Evolutionary conservation across 805 yeast genomes (phyloP), one percentile per base, ranked within the genome.

Genomic region (Metahyphopichia silvanorum): DNA sequence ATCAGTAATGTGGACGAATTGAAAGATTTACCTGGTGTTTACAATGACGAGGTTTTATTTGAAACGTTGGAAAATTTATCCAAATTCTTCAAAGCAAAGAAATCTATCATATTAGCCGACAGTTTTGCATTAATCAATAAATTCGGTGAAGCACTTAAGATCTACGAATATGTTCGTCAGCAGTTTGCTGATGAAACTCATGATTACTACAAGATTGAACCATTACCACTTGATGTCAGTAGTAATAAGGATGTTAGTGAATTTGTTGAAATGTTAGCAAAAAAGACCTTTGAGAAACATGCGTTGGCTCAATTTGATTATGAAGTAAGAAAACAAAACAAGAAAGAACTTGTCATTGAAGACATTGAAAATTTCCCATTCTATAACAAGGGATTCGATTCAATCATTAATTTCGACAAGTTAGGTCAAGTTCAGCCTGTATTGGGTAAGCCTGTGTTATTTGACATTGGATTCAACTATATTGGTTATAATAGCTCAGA

Each of bases 1-100:
- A 54, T 70, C 9, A 61, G 68, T 29, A 77, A 83, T 12, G 53
- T 82, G 21, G 59, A 58, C 3, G 82, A 81, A 43, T 59, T 87
- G 28, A 67, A 74, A 49, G 95, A 87, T 39, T 69, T 93, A 32
- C 96, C 97, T 0, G 98, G 98, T 68, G 95, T 91, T 13, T 79
- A 83, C 50, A 85, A 86, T 33, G 95, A 87, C 52, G 93, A 84
- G 33, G 79, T 72, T 15, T 67, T 91, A 34, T 54, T 64, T 40
- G 59, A 61, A 5, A 74, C 82, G 6, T 63, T 93, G 27, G 69
- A 65, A 9, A 44, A 69, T 11, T 59, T 86, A 45, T 60, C 63
- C 19, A 48, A 52, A 6, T 77, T 65, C 39, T 84, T 72, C 54
- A 46, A 49, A n/a, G 59, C 71, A 23, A 45, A 57, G 31, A 75